Conservation (phyloP, 768 basidiomycete species). For the Boletus tomentosulus region DNA sequence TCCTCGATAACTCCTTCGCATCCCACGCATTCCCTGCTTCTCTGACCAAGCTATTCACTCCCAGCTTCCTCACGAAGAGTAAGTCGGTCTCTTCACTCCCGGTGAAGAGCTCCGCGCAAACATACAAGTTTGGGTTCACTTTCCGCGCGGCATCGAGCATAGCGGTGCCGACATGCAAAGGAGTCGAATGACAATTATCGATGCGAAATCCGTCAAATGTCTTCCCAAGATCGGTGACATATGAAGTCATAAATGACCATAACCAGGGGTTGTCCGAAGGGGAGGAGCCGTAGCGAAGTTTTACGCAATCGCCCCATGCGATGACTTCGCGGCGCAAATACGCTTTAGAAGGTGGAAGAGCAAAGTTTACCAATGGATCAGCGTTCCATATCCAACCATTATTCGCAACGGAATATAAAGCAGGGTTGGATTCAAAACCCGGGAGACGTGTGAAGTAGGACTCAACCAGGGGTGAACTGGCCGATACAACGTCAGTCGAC, state of each 20-base stretch:
- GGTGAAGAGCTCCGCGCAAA: conserved; percentile 96
- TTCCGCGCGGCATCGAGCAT: conserved; percentile 90
- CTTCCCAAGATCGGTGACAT: conserved; percentile 74
- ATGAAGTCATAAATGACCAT: conserved; percentile 86
- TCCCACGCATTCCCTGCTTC: conserved; percentile 93
- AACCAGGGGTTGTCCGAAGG: conserved; percentile 88
- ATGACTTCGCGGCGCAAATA: conserved; percentile 96
- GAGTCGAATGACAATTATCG: conserved; percentile 98
- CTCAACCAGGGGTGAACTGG: conserved; percentile 82
- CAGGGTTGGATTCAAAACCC: conserved; percentile 47
- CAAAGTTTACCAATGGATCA: conserved; percentile 92
- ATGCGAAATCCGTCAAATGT: conserved; percentile 95
- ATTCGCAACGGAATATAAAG: conserved; percentile 80
- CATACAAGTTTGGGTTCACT: conserved; percentile 88
- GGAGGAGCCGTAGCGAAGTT: conserved; percentile 85
- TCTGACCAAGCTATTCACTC: conserved; percentile 89
- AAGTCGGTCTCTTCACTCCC: conserved; percentile 93
- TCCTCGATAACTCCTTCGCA: conserved; percentile 84
- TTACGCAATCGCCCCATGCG: conserved; percentile 98
- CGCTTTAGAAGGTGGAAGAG: conserved; percentile 85
- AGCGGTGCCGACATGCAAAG: conserved; percentile 90
- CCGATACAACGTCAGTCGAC: conserved; percentile 6
- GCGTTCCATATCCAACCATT: conserved; percentile 99
- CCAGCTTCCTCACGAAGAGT: conserved; percentile 85
- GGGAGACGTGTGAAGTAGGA: conserved; percentile 86